A percentile compares a stretch with the other conserved stretches of the same genome.
Conservation (phyloP, 345 rosid genomes). For the Syzygium grande region DNA sequence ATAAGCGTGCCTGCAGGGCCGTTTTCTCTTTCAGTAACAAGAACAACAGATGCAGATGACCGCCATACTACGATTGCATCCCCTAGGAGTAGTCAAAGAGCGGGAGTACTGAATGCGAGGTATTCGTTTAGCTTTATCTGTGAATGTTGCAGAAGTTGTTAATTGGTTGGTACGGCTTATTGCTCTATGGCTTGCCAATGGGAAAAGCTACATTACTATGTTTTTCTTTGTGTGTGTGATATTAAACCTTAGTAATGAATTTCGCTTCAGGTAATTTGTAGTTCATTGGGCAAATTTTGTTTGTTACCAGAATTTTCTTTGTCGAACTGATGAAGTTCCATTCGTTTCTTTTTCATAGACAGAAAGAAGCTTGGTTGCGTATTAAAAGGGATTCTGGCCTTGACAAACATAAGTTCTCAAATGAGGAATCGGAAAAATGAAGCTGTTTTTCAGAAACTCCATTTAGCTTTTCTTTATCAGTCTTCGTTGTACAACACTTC, state of each 20-base stretch:
- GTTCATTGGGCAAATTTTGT: not conserved
- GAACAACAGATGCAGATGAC: slow-evolving; percentile 65
- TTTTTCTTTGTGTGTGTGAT: not conserved
- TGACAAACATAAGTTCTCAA: not conserved
- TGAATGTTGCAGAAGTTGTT: not conserved
- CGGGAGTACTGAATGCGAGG: slow-evolving; percentile 58
- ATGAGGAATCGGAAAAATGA: not conserved
- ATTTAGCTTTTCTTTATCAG: not conserved
- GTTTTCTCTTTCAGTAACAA: slow-evolving; percentile 59
- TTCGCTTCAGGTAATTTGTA: not conserved
- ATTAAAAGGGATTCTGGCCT: not conserved
- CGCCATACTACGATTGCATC: slow-evolving; percentile 31
- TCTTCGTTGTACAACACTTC: not conserved
- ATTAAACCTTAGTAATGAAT: not conserved
- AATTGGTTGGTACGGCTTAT: not conserved
- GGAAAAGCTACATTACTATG: not conserved
- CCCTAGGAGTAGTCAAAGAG: slow-evolving; percentile 49
- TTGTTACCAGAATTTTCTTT: not conserved
- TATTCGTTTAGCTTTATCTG: not conserved
- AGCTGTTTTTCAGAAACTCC: not conserved
- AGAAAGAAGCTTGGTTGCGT: not conserved
- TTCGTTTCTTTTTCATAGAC: not conserved
- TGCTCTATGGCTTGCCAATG: not conserved
- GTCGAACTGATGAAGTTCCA: not conserved
- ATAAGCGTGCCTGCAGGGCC: slow-evolving; percentile 74